phyloP scores from a whole-genome alignment of 2,329 filamentous ascomycete species.

The Aschersonia sp. region DNA sequence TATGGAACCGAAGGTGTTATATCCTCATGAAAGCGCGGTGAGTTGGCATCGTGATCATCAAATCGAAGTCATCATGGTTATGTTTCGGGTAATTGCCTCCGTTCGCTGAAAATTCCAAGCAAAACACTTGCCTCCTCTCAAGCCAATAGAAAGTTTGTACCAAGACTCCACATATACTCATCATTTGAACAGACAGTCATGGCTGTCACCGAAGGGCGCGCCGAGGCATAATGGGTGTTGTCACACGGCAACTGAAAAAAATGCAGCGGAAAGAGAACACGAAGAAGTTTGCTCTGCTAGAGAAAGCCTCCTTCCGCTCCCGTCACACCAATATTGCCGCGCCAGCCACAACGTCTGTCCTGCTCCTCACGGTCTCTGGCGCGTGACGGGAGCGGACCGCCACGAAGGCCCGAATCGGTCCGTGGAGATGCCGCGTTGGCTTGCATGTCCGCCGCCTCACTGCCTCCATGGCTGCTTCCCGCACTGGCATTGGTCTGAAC shows the following conservation, averaged over 20 bases:
- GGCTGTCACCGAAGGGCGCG: too few relatives aligned
- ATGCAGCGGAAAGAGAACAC: too few relatives aligned
- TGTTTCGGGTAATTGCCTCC: too few relatives aligned
- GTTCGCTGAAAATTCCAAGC: too few relatives aligned
- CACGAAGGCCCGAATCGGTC: slow-evolving; percentile 28
- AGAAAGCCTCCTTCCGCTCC: slow-evolving; percentile 36
- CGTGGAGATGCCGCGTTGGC: slow-evolving; percentile 17
- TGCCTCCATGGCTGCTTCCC: slow-evolving; percentile 32
- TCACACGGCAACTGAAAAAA: too few relatives aligned
- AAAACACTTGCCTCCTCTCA: too few relatives aligned
- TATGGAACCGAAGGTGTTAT: neutral
- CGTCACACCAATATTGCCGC: slow-evolving; percentile 40
- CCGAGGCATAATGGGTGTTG: too few relatives aligned
- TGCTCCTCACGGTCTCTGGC: slow-evolving; percentile 19
- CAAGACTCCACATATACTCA: too few relatives aligned
- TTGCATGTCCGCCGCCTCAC: slow-evolving; percentile 27
- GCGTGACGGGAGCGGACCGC: slow-evolving; percentile 14
- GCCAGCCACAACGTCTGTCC: slow-evolving; percentile 39
- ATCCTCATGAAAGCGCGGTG: neutral
- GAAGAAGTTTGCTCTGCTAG: neutral
- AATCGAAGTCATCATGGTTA: neutral
- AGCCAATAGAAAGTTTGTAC: too few relatives aligned
- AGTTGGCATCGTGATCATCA: neutral
- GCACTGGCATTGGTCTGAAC: slow-evolving; percentile 40
- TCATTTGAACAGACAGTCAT: too few relatives aligned